phyloP scores from a whole-genome alignment of 2,329 filamentous ascomycete genomes.

The Apiospora rasikravindrae region DNA sequence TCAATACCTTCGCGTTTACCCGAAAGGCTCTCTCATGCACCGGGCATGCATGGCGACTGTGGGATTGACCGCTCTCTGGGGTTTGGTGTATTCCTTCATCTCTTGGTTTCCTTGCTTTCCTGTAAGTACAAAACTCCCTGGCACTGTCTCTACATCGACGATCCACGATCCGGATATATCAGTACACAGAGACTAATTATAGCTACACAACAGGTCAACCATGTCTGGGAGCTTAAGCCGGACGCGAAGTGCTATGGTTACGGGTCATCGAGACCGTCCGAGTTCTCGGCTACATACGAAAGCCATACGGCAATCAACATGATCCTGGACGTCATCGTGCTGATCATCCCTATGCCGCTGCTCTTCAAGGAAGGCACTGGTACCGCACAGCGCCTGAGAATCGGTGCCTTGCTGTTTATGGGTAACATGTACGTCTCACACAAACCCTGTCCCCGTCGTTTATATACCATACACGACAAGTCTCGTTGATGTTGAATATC shows the following conservation, averaged over 20 bases:
- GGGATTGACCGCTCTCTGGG: slow-evolving; percentile 38
- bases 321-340: slow-evolving; percentile 39
- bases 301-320: slow-evolving; percentile 42
- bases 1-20: slow-evolving; percentile 36
- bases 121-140: slow-evolving; percentile 16
- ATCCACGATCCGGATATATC: background rate
- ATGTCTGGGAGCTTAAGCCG: slow-evolving; percentile 29
- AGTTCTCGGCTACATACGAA: slow-evolving; percentile 39
- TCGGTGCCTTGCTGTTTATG: slow-evolving; percentile 38
- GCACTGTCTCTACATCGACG: background rate
- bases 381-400: slow-evolving; percentile 32
- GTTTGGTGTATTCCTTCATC: slow-evolving; percentile 36
- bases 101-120: slow-evolving; percentile 40
- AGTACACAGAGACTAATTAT: background rate
- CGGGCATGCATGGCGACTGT: slow-evolving; percentile 32
- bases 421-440: slow-evolving; percentile 35
- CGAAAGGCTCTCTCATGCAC: slow-evolving; percentile 27
- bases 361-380: slow-evolving; percentile 34
- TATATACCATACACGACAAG: background rate
- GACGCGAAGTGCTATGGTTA: slow-evolving; percentile 37
- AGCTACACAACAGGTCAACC: background rate
- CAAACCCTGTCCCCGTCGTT: background rate
- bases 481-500: background rate
- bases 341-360: slow-evolving; percentile 40
- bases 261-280: slow-evolving; percentile 32